Conservation (phyloP, 2,329 filamentous ascomycete species). For the Hymenoscyphus linearis region DNA sequence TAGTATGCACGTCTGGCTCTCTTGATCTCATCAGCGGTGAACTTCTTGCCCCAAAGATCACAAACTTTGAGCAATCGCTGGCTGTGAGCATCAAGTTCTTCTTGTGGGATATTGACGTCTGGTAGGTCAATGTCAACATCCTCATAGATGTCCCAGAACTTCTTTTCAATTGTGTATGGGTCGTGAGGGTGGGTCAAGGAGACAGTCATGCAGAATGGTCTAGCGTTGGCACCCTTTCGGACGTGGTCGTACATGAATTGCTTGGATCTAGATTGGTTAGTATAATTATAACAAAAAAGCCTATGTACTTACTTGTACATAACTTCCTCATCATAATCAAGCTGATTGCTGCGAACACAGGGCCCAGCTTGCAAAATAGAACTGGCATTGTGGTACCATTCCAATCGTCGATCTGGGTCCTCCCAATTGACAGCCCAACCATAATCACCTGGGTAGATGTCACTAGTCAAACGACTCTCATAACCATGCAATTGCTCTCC, state of each 20-base stretch:
- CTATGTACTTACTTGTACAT: slow-evolving; percentile 59
- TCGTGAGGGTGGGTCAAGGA: slow-evolving; percentile 94
- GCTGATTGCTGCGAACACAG: slow-evolving; percentile 87
- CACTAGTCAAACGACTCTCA: slow-evolving; percentile 85
- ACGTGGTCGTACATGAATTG: slow-evolving; percentile 91
- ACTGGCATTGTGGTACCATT: slow-evolving; percentile 96
- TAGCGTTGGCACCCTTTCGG: slow-evolving; percentile 65
- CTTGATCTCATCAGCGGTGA: slow-evolving; percentile 81
- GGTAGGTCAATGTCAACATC: slow-evolving; percentile 82
- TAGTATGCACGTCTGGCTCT: slow-evolving; percentile 85
- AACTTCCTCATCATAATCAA: slow-evolving; percentile 94
- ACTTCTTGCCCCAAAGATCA: slow-evolving; percentile 78
- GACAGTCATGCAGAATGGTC: slow-evolving; percentile 82
- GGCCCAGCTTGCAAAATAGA: slow-evolving; percentile 86
- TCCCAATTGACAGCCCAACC: slow-evolving; percentile 97
- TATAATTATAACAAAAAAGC: background rate
- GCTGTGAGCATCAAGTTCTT: slow-evolving; percentile 81
- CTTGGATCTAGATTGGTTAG: slow-evolving; percentile 45
- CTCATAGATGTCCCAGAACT: slow-evolving; percentile 92
- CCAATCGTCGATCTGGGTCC: slow-evolving; percentile 74
- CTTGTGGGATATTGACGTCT: slow-evolving; percentile 69
- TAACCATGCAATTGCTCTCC: slow-evolving; percentile 94
- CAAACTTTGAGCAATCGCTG: slow-evolving; percentile 81
- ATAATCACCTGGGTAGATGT: slow-evolving; percentile 92
- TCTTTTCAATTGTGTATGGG: slow-evolving; percentile 87